Percentiles rank a stretch among this genome's conserved stretches.
Conservation (phyloP, 495 filamentous ascomycete genomes). For the Trichocladium uniseriatum region DNA sequence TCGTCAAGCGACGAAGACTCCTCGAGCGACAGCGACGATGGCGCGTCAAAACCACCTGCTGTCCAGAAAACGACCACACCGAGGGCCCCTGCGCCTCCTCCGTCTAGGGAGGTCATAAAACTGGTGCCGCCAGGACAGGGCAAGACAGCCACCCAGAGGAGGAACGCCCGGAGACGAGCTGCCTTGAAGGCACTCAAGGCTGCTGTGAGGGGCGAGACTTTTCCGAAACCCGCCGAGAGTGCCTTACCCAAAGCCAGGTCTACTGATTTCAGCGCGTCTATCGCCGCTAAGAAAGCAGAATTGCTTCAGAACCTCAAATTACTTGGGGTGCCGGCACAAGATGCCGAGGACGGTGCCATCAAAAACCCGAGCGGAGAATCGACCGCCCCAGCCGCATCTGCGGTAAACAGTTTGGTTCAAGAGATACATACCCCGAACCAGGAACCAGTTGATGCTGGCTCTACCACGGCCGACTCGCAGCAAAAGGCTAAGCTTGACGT, state of each 20-base stretch:
- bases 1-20: conserved; percentile 3
- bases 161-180: conserved; percentile 35
- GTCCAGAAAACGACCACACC: neutral
- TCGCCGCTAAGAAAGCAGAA: conserved; percentile 19
- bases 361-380: neutral
- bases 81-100: neutral
- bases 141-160: conserved; percentile 28
- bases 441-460: no score
- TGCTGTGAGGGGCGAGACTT: neutral
- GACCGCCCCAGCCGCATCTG: neutral
- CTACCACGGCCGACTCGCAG: no score
- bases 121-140: conserved; percentile 27
- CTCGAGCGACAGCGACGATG: neutral
- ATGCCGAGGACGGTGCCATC: neutral
- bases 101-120: neutral
- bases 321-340: neutral
- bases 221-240: neutral
- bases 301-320: conserved; percentile 12
- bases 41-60: neutral
- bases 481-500: no score
- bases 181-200: conserved; percentile 19
- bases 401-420: neutral
- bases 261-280: neutral
- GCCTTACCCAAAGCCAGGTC: neutral
- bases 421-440: neutral